phyloP scores from a whole-genome alignment of 495 filamentous ascomycete genomes.

The Penicillium silybi region DNA sequence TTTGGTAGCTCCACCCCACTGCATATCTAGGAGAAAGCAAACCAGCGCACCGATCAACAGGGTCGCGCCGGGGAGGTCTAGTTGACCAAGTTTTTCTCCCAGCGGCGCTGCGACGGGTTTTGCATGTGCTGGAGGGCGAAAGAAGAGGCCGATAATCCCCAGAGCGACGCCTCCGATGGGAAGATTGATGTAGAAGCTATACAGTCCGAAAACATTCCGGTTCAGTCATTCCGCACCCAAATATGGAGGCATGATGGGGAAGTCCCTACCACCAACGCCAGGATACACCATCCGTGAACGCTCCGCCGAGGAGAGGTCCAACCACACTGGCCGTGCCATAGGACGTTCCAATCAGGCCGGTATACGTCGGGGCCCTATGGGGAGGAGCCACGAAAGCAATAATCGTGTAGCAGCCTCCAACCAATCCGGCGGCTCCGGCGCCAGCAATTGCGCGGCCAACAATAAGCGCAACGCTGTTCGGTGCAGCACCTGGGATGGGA shows the following conservation, averaged over 20 bases:
- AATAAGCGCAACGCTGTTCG: slow-evolving; percentile 60
- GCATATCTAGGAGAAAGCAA: slow-evolving; percentile 34
- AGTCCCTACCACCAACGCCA: slow-evolving; percentile 59
- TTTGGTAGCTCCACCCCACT: slow-evolving; percentile 33
- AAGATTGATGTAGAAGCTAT: slow-evolving; percentile 50
- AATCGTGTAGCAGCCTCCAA: slow-evolving; percentile 28
- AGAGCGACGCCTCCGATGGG: slow-evolving; percentile 46
- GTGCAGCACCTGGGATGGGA: too few species aligned
- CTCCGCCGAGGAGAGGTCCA: slow-evolving; percentile 49
- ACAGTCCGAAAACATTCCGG: too few species aligned
- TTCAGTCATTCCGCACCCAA: too few species aligned
- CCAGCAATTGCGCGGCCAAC: slow-evolving; percentile 72
- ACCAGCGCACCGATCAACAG: slow-evolving; percentile 26
- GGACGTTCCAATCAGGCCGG: slow-evolving; percentile 35
- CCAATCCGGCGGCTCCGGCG: slow-evolving; percentile 51
- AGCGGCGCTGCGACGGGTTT: slow-evolving; percentile 17
- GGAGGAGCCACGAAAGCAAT: slow-evolving; percentile 31
- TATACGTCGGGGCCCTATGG: slow-evolving; percentile 30
- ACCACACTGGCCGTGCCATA: slow-evolving; percentile 39
- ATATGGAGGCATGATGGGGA: too few species aligned
- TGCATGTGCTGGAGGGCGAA: slow-evolving; percentile 24
- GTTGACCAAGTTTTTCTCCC: slow-evolving; percentile 25
- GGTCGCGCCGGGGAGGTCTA: slow-evolving; percentile 28
- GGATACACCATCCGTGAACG: slow-evolving; percentile 36
- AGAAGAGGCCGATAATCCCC: slow-evolving; percentile 37